Percentiles rank a stretch among this genome's conserved stretches.
Conservation (phyloP, 2,329 filamentous ascomycete species). For the Fusarium subglutinans region DNA sequence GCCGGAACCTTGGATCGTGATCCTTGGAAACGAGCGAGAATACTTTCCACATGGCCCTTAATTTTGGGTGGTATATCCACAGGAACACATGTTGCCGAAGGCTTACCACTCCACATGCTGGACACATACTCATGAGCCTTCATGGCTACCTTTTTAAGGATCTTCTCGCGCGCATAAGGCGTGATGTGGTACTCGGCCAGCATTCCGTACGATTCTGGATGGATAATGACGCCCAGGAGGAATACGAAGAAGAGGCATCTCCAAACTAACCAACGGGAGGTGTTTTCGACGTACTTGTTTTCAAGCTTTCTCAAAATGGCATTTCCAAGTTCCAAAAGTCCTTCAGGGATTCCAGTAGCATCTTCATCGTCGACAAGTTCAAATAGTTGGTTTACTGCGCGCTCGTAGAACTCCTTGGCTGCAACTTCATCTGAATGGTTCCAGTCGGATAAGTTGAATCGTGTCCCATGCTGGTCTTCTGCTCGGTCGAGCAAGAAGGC, state of each 20-base stretch:
- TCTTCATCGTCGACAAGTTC: constrained; percentile 87
- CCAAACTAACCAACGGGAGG: constrained; percentile 84
- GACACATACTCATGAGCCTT: constrained; percentile 82
- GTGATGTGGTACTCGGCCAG: constrained; percentile 93
- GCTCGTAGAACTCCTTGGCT: constrained; percentile 88
- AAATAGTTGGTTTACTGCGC: constrained; percentile 82
- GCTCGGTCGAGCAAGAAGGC: constrained; percentile 89
- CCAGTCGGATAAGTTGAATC: constrained; percentile 77
- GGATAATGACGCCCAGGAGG: constrained; percentile 82
- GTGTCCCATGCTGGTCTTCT: constrained; percentile 78
- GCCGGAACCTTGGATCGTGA: constrained; percentile 58
- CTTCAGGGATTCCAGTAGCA: constrained; percentile 84
- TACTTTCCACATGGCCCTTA: constrained; percentile 75
- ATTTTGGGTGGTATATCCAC: constrained; percentile 67
- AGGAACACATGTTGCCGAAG: constrained; percentile 61
- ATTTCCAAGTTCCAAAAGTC: constrained; percentile 84
- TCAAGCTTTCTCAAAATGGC: constrained; percentile 83
- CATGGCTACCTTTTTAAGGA: constrained; percentile 80
- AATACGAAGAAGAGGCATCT: constrained; percentile 94
- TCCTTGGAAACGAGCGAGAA: constrained; percentile 71
- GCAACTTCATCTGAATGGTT: constrained; percentile 82
- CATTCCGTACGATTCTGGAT: constrained; percentile 83
- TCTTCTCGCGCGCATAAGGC: constrained; percentile 86
- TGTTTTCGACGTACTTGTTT: constrained; percentile 75
- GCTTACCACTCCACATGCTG: constrained; percentile 77